These are phyloP conservation scores for Solanum pimpinellifolium DNA, from an alignment of 257 asterid species.

Conservation along the genomic window DNA sequence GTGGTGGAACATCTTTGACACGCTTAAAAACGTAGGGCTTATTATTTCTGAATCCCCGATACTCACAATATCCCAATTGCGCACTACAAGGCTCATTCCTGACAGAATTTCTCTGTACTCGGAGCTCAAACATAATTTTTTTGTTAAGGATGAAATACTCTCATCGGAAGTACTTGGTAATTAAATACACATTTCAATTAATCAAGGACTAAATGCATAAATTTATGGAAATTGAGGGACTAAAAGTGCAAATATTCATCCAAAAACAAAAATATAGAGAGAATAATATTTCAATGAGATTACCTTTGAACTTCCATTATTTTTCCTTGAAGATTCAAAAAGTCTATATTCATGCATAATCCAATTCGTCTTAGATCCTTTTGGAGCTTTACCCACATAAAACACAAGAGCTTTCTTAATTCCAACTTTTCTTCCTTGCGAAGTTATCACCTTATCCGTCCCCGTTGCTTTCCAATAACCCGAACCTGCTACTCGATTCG, in stretches of 20 bases:
- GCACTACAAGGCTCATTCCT: no score
- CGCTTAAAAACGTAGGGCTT: no score
- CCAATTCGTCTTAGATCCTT: slow-evolving; percentile 86
- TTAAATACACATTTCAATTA: background rate
- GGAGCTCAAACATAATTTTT: no score
- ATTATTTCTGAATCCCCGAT: no score
- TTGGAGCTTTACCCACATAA: slow-evolving; percentile 84
- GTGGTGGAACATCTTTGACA: no score
- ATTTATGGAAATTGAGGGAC: background rate
- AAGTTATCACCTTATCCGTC: slow-evolving; percentile 51
- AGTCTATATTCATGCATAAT: slow-evolving; percentile 86
- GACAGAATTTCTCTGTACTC: no score
- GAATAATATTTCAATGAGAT: background rate
- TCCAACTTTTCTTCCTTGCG: slow-evolving; percentile 69
- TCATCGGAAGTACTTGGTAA: no score
- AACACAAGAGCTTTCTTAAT: slow-evolving; percentile 84
- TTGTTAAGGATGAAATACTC: no score
- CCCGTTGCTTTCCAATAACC: slow-evolving; percentile 98
- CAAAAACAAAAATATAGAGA: no score
- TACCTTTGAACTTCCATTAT: slow-evolving; percentile 46
- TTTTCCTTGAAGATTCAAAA: slow-evolving; percentile 35
- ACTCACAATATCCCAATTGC: no score
- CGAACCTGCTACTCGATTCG: slow-evolving; percentile 76
- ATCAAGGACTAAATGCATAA: no score
- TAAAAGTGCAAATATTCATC: background rate